A percentile compares a stretch with the other conserved stretches of the same genome.
These are phyloP conservation scores for Sphagnum tenellum DNA, from an alignment of 225 moss, liverwort and hornwort species.

Conservation along the genomic window DNA sequence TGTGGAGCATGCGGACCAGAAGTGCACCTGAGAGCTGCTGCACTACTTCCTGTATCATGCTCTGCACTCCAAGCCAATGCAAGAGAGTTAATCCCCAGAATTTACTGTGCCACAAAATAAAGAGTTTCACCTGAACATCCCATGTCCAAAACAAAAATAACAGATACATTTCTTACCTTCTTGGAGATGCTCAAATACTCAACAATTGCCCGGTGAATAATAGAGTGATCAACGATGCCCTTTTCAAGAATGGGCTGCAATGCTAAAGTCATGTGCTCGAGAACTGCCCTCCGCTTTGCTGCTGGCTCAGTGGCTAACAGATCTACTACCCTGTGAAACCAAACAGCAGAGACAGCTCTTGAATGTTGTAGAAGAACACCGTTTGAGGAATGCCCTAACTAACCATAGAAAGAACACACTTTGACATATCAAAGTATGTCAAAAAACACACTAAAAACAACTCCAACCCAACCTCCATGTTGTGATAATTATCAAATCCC, in stretches of 20 bases:
- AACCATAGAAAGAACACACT: too few relatives aligned
- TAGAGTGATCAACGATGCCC: slow-evolving; percentile 91
- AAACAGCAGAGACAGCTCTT: not conserved
- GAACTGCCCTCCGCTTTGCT: slow-evolving; percentile 63
- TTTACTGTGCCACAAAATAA: too few relatives aligned
- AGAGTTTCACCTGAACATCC: too few relatives aligned
- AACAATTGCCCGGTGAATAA: slow-evolving; percentile 78
- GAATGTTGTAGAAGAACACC: too few relatives aligned
- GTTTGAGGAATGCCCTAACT: too few relatives aligned
- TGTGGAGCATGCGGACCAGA: slow-evolving; percentile 92
- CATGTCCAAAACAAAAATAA: too few relatives aligned
- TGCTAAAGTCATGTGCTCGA: slow-evolving; percentile 83
- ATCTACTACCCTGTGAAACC: slow-evolving; percentile 46
- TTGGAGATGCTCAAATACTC: slow-evolving; percentile 88
- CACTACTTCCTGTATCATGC: slow-evolving; percentile 78
- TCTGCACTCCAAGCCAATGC: slow-evolving; percentile 26
- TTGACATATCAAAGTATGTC: too few relatives aligned
- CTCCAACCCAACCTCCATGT: not conserved
- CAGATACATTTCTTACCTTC: slow-evolving; percentile 23
- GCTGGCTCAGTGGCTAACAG: slow-evolving; percentile 65
- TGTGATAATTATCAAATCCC: too few relatives aligned
- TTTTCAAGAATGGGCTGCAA: slow-evolving; percentile 95
- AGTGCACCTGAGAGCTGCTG: slow-evolving; percentile 77
- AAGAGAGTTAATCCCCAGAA: too few relatives aligned
- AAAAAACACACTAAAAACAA: too few relatives aligned